Evolutionary conservation across 768 basidiomycete species (phyloP).

Genomic region (Trametes elegans): DNA sequence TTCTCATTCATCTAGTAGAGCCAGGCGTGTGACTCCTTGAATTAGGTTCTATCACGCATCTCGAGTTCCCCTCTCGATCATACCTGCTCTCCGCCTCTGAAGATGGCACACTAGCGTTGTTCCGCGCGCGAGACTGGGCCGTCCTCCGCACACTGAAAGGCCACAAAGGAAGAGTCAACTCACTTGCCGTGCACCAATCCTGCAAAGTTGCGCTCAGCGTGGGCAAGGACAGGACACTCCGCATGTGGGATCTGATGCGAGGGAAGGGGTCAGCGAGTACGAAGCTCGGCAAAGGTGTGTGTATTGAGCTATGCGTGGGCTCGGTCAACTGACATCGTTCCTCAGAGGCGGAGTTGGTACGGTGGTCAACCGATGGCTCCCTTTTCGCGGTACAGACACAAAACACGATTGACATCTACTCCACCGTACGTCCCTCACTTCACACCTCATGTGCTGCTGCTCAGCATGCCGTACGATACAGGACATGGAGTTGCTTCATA

Average conservation of each 20-base stretch:
- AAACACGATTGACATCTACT: conserved; percentile 78
- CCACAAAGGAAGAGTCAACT: conserved; percentile 91
- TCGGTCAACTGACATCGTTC: background rate
- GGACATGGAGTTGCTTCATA: conserved; percentile 78
- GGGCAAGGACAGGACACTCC: conserved; percentile 82
- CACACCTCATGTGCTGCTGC: background rate
- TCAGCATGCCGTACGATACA: conserved; percentile 30
- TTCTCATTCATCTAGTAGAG: background rate
- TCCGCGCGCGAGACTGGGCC: conserved; percentile 92
- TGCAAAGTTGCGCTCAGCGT: conserved; percentile 91
- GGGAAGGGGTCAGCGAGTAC: conserved; percentile 87
- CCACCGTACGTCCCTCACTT: conserved; percentile 45
- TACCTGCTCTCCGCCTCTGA: conserved; percentile 91
- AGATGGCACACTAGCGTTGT: conserved; percentile 87
- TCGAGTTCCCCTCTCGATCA: conserved; percentile 83
- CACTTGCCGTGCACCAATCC: conserved; percentile 87
- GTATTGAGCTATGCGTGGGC: background rate
- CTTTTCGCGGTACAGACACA: conserved; percentile 79
- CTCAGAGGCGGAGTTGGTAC: conserved; percentile 87
- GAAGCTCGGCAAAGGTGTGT: conserved; percentile 83
- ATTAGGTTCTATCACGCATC: conserved; percentile 91
- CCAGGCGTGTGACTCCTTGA: no score
- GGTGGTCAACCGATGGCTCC: conserved; percentile 79
- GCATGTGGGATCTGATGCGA: conserved; percentile 99
- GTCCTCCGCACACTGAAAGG: conserved; percentile 86